Conservation (phyloP, 306 rosid species). For the Carpinus viminea region DNA sequence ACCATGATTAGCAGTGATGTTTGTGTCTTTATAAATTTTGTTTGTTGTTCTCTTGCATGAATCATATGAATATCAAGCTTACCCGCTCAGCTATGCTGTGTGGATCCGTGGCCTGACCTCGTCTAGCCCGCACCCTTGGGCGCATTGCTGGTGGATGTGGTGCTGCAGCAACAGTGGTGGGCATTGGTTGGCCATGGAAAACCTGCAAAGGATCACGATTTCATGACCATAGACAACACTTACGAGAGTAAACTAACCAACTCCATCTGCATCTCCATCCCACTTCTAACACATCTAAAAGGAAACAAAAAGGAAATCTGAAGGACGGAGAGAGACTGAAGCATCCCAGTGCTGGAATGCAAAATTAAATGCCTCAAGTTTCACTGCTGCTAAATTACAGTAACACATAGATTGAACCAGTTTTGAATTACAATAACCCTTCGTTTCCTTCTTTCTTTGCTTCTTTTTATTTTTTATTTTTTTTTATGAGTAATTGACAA, state of each 20-base stretch:
- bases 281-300: not conserved
- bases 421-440: not conserved
- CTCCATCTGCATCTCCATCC: not conserved
- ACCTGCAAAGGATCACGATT: conserved; percentile 48
- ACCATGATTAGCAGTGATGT: conserved; percentile 21
- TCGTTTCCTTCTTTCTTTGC: too few species aligned
- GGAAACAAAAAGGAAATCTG: not conserved
- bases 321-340: not conserved
- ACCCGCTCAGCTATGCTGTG: conserved; percentile 99
- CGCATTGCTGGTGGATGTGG: conserved; percentile 94
- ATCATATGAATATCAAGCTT: conserved; percentile 22
- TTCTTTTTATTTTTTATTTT: too few species aligned
- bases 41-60: conserved; percentile 9
- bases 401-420: not conserved
- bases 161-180: conserved; percentile 55
- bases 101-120: conserved; percentile 99
- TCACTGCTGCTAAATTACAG: not conserved
- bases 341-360: not conserved
- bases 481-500: too few species aligned
- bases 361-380: not conserved
- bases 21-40: conserved; percentile 11
- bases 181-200: conserved; percentile 78
- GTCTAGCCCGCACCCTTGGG: conserved; percentile 93
- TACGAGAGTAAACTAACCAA: not conserved
- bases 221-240: conserved; percentile 14